A percentile compares a stretch with the other conserved stretches of the same genome.
These are phyloP conservation scores for Septoria linicola DNA, from an alignment of 2,329 filamentous ascomycete genomes.

Conservation along the genomic window DNA sequence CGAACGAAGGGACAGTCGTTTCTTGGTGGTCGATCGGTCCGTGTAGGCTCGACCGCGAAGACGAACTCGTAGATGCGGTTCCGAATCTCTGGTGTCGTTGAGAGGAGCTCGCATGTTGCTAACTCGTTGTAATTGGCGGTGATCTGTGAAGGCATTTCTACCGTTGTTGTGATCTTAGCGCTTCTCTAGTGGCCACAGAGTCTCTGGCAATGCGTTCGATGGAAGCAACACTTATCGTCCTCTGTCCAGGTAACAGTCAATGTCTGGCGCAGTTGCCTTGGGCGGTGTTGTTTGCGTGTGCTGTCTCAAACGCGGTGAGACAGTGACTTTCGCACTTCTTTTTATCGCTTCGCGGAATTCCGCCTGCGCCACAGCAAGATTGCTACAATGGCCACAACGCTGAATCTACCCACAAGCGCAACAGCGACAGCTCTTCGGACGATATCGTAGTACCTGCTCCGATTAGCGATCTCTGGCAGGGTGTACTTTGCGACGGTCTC, in stretches of 20 bases:
- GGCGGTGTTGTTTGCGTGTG: too few relatives aligned
- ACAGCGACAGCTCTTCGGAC: slow-evolving; percentile 49
- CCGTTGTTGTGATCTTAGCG: too few relatives aligned
- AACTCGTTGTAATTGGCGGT: too few relatives aligned
- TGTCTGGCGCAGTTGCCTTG: too few relatives aligned
- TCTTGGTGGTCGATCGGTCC: not conserved
- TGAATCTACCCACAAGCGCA: slow-evolving; percentile 41
- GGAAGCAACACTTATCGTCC: too few relatives aligned
- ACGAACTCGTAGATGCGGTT: not conserved
- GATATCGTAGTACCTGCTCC: slow-evolving; percentile 50
- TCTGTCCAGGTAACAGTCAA: too few relatives aligned
- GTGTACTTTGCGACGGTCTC: slow-evolving; percentile 24
- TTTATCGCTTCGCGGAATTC: too few relatives aligned
- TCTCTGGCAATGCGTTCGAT: too few relatives aligned
- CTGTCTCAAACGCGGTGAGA: too few relatives aligned
- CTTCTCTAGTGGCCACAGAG: too few relatives aligned
- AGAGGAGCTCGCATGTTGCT: not conserved
- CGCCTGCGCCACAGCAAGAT: slow-evolving; percentile 23
- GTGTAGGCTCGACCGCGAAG: not conserved
- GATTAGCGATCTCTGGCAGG: slow-evolving; percentile 36
- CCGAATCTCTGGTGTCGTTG: not conserved
- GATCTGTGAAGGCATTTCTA: too few relatives aligned
- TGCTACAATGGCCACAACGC: slow-evolving; percentile 20
- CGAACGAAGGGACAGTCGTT: not conserved
- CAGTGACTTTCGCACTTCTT: too few relatives aligned